These are phyloP conservation scores for Blastobotrys muscicola DNA, from an alignment of 805 yeast genomes.

Conservation along the genomic window DNA sequence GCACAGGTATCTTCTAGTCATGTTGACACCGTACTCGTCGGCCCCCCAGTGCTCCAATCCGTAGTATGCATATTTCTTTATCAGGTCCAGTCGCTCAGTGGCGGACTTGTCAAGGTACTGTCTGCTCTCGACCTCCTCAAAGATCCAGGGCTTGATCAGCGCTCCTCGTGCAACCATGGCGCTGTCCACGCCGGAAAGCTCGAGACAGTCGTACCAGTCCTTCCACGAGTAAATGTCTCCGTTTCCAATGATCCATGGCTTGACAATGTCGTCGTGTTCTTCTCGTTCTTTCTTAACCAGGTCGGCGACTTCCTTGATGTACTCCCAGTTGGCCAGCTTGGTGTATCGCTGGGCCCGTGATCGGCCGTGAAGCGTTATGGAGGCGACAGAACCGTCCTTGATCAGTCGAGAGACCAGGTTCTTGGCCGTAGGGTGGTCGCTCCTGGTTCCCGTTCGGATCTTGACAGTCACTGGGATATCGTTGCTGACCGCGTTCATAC, in stretches of 20 bases:
- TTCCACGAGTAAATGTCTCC: constrained; percentile 85
- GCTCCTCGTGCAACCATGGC: constrained; percentile 99
- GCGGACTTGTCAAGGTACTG: constrained; percentile 88
- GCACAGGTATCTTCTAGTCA: constrained; percentile 82
- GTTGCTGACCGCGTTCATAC: constrained; percentile 84
- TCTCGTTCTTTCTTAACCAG: constrained; percentile 47
- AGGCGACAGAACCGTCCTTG: constrained; percentile 73
- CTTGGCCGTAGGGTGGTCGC: constrained; percentile 80
- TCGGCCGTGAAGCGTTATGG: constrained; percentile 91
- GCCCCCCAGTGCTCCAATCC: constrained; percentile 98
- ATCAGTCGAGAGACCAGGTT: constrained; percentile 61
- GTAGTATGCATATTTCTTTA: constrained; percentile 58
- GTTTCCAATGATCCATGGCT: constrained; percentile 82
- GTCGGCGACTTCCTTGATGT: constrained; percentile 64
- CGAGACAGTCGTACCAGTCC: constrained; percentile 75
- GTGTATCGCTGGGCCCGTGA: constrained; percentile 95
- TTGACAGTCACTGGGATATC: constrained; percentile 88
- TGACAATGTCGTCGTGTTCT: constrained; percentile 40
- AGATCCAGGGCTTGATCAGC: constrained; percentile 96
- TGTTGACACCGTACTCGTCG: constrained; percentile 86
- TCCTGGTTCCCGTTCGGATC: constrained; percentile 84
- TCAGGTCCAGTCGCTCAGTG: constrained; percentile 74
- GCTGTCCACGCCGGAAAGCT: constrained; percentile 67
- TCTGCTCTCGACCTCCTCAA: constrained; percentile 84
- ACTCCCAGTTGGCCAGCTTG: constrained; percentile 86